Percentiles rank a stretch among this genome's conserved stretches.
Evolutionary conservation across 306 rosid species (phyloP).

Genomic region (Trichosanthes cucumerina): DNA sequence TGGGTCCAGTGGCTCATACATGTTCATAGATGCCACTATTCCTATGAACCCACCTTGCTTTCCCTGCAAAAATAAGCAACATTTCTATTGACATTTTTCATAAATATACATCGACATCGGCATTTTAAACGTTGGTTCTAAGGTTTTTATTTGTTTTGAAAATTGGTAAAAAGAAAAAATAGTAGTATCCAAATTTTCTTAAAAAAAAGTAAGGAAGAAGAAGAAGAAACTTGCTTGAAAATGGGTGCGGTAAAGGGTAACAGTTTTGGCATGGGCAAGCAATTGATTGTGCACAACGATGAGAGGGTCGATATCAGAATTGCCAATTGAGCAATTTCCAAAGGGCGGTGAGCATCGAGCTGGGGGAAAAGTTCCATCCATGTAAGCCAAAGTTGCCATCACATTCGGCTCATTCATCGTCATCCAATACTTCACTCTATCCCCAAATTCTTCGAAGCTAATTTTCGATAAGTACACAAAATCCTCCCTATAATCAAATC

Average conservation of each 20-base stretch:
- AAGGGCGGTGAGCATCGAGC: constrained; percentile 47
- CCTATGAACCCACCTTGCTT: too few relatives aligned
- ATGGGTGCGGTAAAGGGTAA: constrained; percentile 30
- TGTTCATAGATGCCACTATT: too few relatives aligned
- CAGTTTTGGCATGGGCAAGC: constrained; percentile 54
- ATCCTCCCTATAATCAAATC: constrained; percentile 28
- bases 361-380: constrained; percentile 30
- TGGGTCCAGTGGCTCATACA: too few relatives aligned
- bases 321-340: constrained; percentile 47
- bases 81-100: too few relatives aligned
- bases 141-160: too few relatives aligned
- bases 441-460: constrained; percentile 38
- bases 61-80: too few relatives aligned
- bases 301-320: constrained; percentile 57
- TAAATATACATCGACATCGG: too few relatives aligned
- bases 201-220: too few relatives aligned
- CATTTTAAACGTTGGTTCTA: too few relatives aligned
- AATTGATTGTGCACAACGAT: constrained; percentile 45
- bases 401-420: constrained; percentile 42
- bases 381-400: constrained; percentile 12
- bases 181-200: too few relatives aligned
- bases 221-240: constrained; percentile 29
- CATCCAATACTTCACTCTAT: constrained; percentile 40
- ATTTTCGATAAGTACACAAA: constrained; percentile 38
- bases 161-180: too few relatives aligned